phyloP scores from a whole-genome alignment of 2,329 filamentous ascomycete genomes.

The Xylariaceae sp. region DNA sequence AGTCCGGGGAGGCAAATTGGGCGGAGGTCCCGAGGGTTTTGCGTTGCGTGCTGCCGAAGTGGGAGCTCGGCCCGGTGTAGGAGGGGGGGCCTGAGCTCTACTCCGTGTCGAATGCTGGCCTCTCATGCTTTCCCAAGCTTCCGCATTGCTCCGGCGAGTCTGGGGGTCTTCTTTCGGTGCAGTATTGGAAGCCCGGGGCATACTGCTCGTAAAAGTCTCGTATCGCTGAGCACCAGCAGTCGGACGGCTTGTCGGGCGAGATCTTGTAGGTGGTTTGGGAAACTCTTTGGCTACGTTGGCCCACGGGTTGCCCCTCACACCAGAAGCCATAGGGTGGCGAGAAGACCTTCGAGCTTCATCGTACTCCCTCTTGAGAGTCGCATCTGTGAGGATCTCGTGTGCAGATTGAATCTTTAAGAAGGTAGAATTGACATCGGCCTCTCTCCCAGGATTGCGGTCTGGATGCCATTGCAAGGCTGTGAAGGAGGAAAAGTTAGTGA shows the following conservation, averaged over 20 bases:
- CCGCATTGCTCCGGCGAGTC: constrained; percentile 20
- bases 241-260: constrained; percentile 15
- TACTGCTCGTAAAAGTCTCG: constrained; percentile 16
- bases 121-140: constrained; percentile 29
- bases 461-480: constrained; percentile 79
- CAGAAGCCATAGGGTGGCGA: constrained; percentile 42
- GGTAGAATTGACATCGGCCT: constrained; percentile 69
- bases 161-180: constrained; percentile 18
- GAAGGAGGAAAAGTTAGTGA: not conserved
- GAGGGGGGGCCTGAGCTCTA: constrained; percentile 18
- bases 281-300: constrained; percentile 40
- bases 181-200: constrained; percentile 13
- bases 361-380: constrained; percentile 43
- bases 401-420: constrained; percentile 85
- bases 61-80: constrained; percentile 18
- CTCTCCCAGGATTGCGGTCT: constrained; percentile 78
- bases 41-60: constrained; percentile 20
- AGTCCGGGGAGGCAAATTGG: constrained; percentile 36
- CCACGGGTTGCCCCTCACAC: constrained; percentile 52
- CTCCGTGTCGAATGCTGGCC: not conserved
- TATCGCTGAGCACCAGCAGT: constrained; percentile 38
- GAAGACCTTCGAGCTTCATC: constrained; percentile 37
- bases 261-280: constrained; percentile 39
- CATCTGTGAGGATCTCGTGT: constrained; percentile 62
- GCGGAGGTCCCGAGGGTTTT: constrained; percentile 20